A percentile compares a stretch with the other conserved stretches of the same genome.
Evolutionary conservation across 352 stramenopile species (phyloP).

Genomic region (Phytophthora nicotianae): DNA sequence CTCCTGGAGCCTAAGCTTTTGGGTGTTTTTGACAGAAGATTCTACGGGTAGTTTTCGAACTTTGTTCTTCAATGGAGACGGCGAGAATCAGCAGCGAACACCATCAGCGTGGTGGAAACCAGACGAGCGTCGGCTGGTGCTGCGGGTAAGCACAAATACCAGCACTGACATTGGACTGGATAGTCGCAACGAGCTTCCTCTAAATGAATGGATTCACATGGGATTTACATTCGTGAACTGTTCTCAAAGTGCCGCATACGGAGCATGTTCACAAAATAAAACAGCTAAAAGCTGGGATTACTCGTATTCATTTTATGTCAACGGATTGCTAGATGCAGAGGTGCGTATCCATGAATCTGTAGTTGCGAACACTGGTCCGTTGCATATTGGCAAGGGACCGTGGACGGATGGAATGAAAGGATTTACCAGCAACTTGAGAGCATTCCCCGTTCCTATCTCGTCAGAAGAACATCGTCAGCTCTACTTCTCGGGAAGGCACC

Average conservation of each 20-base stretch:
- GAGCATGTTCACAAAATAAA: slow-evolving; percentile 12
- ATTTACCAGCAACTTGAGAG: slow-evolving; percentile 62
- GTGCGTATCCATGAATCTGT: slow-evolving; percentile 52
- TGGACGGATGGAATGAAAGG: slow-evolving; percentile 71
- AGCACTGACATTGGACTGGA: slow-evolving; percentile 68
- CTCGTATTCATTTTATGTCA: slow-evolving; percentile 60
- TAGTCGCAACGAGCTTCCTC: slow-evolving; percentile 45
- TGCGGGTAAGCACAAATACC: slow-evolving; percentile 68
- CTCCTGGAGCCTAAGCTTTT: slow-evolving; percentile 75
- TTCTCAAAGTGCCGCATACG: slow-evolving; percentile 22
- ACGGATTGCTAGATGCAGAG: slow-evolving; percentile 60
- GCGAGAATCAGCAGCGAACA: slow-evolving; percentile 64
- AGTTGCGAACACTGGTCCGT: slow-evolving; percentile 53
- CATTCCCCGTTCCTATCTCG: slow-evolving; percentile 44
- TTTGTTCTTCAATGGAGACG: slow-evolving; percentile 86
- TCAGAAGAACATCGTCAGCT: slow-evolving; percentile 30
- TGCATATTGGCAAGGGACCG: slow-evolving; percentile 72
- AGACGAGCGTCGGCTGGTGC: slow-evolving; percentile 54
- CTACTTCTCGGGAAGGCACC: slow-evolving; percentile 33
- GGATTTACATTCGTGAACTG: slow-evolving; percentile 74
- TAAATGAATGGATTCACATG: slow-evolving; percentile 71
- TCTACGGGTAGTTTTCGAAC: slow-evolving; percentile 65
- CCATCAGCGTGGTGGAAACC: slow-evolving; percentile 86
- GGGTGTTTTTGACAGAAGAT: slow-evolving; percentile 62
- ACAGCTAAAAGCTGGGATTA: slow-evolving; percentile 41